Base-by-base conservation (phyloP, 768 basidiomycete genomes). In the Mycena maculata region DNA sequence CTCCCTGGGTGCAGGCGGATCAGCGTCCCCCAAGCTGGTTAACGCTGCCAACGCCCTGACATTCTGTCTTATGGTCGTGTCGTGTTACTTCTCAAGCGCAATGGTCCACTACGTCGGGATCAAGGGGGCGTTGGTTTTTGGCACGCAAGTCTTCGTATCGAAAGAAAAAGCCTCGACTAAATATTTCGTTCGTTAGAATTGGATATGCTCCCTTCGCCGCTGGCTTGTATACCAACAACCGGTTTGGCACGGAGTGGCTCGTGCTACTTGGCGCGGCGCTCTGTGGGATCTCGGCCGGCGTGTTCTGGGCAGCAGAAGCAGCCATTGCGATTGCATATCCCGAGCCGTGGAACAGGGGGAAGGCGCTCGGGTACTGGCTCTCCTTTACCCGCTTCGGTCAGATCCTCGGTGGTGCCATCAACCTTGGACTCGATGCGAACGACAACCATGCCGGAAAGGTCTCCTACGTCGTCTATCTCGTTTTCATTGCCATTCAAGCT, bases 191-290 rank as follows among this genome's bases (percentile, higher is more conserved):
- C n/a, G 33, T 13, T 13, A 36, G 33, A 7, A 13, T 49, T 27
- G 66, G 66, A n/a, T 68, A 63, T 30, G 36, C 66, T 8, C 61
- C 48, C 8, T 68, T 44, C 47, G 42, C 61, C 13, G 66, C 66
- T 20, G 66, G 66, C 18, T 54, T 68, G 11, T 68, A 68, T 36
- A 68, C 66, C 15, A 68, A 68, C 61, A 53, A 48, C 23, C 38
- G 50, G 10, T 62, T 61, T 42, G 65, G 59, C 4, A 55, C 8
- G 10, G n/a, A 41, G 10, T 67, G 65, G 65, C 54, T 61, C 28
- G 49, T 54, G 4, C 44, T 67, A 9, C 41, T 52, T 28, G 50
- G 50, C 28, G 50, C 50, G 1, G 50, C 50, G 16, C 50, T 52
- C 28, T 52, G 50, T 18, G 50, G 50, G 2, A 30, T 52, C 11